Conservation (phyloP, 257 asterid species). For the Plantago ovata region DNA sequence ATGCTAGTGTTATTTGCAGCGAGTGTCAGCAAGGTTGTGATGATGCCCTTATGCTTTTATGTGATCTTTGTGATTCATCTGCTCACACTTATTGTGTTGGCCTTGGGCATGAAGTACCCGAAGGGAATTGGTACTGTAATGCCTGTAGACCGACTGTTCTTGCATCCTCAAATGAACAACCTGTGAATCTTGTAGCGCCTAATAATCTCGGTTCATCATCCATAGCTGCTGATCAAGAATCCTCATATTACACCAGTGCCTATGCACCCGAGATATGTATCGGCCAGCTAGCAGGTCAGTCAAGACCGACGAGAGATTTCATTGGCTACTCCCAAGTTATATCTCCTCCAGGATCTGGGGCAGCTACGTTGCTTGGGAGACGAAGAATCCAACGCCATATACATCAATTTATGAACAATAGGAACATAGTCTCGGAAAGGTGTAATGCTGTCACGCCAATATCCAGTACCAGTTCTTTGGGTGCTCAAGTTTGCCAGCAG, state of each 20-base stretch:
- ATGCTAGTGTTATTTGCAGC: slow-evolving; percentile 61
- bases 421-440: slow-evolving; percentile 45
- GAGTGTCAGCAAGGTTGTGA: slow-evolving; percentile 86
- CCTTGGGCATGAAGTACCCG: slow-evolving; percentile 87
- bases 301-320: slow-evolving; percentile 41
- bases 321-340: slow-evolving; percentile 46
- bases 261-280: slow-evolving; percentile 72
- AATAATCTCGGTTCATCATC: slow-evolving; percentile 57
- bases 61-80: slow-evolving; percentile 89
- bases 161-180: slow-evolving; percentile 42
- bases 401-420: slow-evolving; percentile 41
- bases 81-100: slow-evolving; percentile 90
- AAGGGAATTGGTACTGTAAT: slow-evolving; percentile 93
- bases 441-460: slow-evolving; percentile 23
- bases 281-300: slow-evolving; percentile 36
- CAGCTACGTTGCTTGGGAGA: slow-evolving; percentile 56
- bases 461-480: slow-evolving; percentile 35
- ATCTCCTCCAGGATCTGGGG: slow-evolving; percentile 55
- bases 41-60: slow-evolving; percentile 82
- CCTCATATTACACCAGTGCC: slow-evolving; percentile 65
- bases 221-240: slow-evolving; percentile 38
- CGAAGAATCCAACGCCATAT: slow-evolving; percentile 72
- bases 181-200: slow-evolving; percentile 29
- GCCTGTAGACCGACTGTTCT: slow-evolving; percentile 75
- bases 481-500: slow-evolving; percentile 43